These are phyloP conservation scores for Carex cristatella DNA, from an alignment of 176 grass and related monocot species.

Conservation along the genomic window DNA sequence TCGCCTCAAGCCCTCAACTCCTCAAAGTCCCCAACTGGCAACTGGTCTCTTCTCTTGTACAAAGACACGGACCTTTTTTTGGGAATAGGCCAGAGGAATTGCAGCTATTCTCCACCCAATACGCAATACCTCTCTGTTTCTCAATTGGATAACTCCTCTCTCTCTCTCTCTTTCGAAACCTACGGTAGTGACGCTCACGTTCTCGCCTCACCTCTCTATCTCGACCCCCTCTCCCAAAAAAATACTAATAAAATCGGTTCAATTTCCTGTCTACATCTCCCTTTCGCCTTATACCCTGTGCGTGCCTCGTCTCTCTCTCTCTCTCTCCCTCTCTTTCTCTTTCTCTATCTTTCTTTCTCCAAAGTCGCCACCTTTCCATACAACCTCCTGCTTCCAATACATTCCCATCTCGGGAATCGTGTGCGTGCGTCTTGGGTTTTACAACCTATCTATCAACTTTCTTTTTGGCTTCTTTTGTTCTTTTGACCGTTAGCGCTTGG, in stretches of 20 bases:
- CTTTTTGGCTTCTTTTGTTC: slow-evolving; percentile 16
- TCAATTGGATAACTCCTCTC: slow-evolving; percentile 6
- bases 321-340: neutral
- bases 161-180: neutral
- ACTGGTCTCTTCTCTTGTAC: neutral
- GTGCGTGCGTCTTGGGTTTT: slow-evolving; percentile 19
- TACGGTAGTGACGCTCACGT: slow-evolving; percentile 53
- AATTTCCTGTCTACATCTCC: slow-evolving; percentile 41
- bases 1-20: too few species aligned
- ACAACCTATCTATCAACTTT: neutral
- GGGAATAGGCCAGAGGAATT: neutral
- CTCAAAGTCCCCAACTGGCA: neutral
- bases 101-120: slow-evolving; percentile 16
- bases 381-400: neutral
- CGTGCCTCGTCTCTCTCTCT: neutral
- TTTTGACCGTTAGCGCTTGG: neutral
- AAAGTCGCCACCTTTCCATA: slow-evolving; percentile 12
- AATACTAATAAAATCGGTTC: slow-evolving; percentile 40
- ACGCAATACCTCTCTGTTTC: neutral
- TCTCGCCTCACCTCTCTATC: slow-evolving; percentile 43
- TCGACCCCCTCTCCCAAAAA: slow-evolving; percentile 32
- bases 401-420: slow-evolving; percentile 35
- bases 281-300: neutral
- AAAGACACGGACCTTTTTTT: neutral
- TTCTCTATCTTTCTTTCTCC: slow-evolving; percentile 23